These are phyloP conservation scores for Calonectria fujianensis DNA, from an alignment of 2,329 filamentous ascomycete genomes.

Conservation along the genomic window DNA sequence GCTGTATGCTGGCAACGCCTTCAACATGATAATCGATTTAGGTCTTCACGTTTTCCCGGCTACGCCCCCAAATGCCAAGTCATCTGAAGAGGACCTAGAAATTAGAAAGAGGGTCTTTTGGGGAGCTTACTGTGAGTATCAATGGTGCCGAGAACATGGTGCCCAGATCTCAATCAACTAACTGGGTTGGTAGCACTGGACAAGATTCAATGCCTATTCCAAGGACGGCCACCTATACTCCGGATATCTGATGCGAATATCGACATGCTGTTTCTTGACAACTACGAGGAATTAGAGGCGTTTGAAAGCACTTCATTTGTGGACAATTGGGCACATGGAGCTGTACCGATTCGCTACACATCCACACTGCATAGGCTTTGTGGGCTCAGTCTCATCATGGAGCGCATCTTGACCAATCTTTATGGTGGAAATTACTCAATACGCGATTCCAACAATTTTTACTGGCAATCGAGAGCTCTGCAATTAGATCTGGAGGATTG, in stretches of 20 bases:
- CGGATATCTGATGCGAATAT: slow-evolving; percentile 68
- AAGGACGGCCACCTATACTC: slow-evolving; percentile 69
- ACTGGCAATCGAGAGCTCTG: slow-evolving; percentile 19
- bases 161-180: neutral
- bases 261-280: slow-evolving; percentile 68
- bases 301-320: slow-evolving; percentile 63
- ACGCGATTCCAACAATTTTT: slow-evolving; percentile 5
- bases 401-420: slow-evolving; percentile 29
- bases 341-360: slow-evolving; percentile 62
- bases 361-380: slow-evolving; percentile 66
- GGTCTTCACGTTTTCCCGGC: slow-evolving; percentile 62
- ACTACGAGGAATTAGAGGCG: slow-evolving; percentile 71
- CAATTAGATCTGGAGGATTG: slow-evolving; percentile 15
- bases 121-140: slow-evolving; percentile 50
- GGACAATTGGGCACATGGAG: neutral
- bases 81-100: slow-evolving; percentile 42
- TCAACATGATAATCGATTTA: slow-evolving; percentile 65
- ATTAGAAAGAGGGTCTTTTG: slow-evolving; percentile 51
- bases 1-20: slow-evolving; percentile 70
- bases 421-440: slow-evolving; percentile 19
- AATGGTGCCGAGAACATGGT: neutral
- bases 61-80: neutral
- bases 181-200: slow-evolving; percentile 55
- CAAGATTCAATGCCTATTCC: slow-evolving; percentile 73
- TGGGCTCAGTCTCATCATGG: slow-evolving; percentile 65